Conservation (phyloP, 768 basidiomycete genomes). For the Leccinum arenicola region DNA sequence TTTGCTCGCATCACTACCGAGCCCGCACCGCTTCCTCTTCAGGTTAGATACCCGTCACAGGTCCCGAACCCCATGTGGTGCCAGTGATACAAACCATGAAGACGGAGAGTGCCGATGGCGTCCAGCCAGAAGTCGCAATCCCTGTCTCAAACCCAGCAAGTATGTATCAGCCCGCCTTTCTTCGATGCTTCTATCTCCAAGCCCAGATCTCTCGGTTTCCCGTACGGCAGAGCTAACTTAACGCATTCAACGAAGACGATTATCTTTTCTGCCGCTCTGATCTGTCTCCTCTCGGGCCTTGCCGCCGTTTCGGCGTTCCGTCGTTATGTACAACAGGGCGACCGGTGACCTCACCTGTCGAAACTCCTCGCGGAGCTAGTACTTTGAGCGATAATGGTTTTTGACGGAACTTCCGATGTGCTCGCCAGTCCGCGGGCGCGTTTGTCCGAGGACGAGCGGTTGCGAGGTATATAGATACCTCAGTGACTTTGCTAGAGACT, state of each 20-base stretch:
- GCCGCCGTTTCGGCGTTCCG: neutral
- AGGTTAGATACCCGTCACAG: neutral
- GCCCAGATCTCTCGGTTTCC: neutral
- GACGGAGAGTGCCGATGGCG: neutral
- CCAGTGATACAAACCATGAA: neutral
- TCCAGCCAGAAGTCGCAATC: neutral
- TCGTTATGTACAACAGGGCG: neutral
- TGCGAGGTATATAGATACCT: neutral
- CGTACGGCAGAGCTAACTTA: neutral
- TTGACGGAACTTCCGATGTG: conserved; percentile 5
- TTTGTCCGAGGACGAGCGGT: neutral
- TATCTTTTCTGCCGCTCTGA: neutral
- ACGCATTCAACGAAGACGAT: neutral
- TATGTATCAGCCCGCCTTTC: neutral
- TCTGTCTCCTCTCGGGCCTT: neutral
- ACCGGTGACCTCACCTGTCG: neutral
- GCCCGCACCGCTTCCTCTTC: neutral
- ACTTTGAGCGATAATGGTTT: conserved; percentile 4
- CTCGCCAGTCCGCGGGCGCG: conserved; percentile 6
- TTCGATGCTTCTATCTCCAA: neutral
- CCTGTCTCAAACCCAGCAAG: neutral
- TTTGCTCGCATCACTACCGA: neutral
- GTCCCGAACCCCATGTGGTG: neutral
- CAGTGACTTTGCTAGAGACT: neutral
- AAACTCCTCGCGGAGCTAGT: neutral